Evolutionary conservation across 164 flowering plant species (phyloP).

Genomic region (Magnolia sinica): DNA sequence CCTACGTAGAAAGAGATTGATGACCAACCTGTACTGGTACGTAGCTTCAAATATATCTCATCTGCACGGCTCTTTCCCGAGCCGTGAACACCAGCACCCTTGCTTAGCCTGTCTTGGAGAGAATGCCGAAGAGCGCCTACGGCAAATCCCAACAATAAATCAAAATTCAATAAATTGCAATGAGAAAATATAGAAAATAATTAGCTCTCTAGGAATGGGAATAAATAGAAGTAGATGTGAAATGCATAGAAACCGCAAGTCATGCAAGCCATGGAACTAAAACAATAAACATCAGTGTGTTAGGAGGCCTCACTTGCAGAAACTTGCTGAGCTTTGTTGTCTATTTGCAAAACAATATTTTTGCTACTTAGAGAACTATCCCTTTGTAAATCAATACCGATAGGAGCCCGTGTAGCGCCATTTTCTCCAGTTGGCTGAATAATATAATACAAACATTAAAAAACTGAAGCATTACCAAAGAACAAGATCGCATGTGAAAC

Average conservation of each 20-base stretch:
- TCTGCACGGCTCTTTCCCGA: constrained; percentile 69
- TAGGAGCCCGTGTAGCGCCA: constrained; percentile 98
- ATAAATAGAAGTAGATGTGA: background rate
- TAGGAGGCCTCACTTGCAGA: constrained; percentile 77
- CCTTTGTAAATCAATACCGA: constrained; percentile 65
- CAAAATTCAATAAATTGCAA: constrained; percentile 6
- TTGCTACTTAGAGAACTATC: constrained; percentile 78
- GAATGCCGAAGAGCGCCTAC: constrained; percentile 95
- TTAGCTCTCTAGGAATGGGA: background rate
- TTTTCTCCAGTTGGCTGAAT: constrained; percentile 97
- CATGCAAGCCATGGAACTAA: background rate
- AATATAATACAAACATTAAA: background rate
- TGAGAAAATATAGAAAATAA: background rate
- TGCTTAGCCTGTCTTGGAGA: constrained; percentile 90
- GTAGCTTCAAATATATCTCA: constrained; percentile 84
- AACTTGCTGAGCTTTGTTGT: constrained; percentile 87
- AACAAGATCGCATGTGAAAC: background rate
- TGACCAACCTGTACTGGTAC: constrained; percentile 85
- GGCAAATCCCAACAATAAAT: background rate
- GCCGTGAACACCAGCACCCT: constrained; percentile 34
- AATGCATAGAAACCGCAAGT: background rate
- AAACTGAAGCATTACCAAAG: background rate
- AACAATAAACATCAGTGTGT: background rate
- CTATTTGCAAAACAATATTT: constrained; percentile 77
- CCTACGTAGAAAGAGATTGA: no score